Percentiles rank a stretch among this genome's conserved stretches.
Evolutionary conservation across 2,329 filamentous ascomycete species (phyloP).

Genomic region (Aspergillus ochraceoroseus): DNA sequence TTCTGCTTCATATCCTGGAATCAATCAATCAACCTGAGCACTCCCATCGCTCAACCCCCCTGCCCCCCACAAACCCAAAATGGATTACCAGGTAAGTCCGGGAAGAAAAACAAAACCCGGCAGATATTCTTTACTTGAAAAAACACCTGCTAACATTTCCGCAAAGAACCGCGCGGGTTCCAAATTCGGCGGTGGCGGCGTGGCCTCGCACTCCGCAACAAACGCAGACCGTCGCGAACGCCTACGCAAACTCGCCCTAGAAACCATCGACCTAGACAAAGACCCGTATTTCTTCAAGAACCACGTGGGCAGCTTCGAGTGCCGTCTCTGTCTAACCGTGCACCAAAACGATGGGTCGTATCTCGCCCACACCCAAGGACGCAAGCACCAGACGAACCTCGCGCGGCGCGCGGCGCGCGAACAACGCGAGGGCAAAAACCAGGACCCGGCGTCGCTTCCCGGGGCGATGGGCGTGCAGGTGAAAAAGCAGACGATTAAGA

Average conservation of each 20-base stretch:
- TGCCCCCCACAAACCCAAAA: slow-evolving; percentile 22
- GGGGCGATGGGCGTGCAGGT: slow-evolving; percentile 72
- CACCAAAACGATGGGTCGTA: slow-evolving; percentile 99
- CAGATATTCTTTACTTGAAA: no score
- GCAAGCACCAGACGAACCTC: slow-evolving; percentile 98
- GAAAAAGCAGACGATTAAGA: slow-evolving; percentile 85
- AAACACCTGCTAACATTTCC: slow-evolving; percentile 19
- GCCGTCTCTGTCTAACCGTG: slow-evolving; percentile 90
- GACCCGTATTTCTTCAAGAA: slow-evolving; percentile 99
- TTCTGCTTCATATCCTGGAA: slow-evolving; percentile 14
- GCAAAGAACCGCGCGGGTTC: slow-evolving; percentile 83
- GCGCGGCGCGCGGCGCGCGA: slow-evolving; percentile 93
- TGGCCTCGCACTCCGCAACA: slow-evolving; percentile 85
- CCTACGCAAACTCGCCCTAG: slow-evolving; percentile 93
- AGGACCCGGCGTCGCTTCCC: slow-evolving; percentile 61
- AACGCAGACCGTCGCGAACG: slow-evolving; percentile 97
- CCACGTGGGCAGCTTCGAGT: slow-evolving; percentile 97
- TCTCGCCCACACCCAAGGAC: slow-evolving; percentile 94
- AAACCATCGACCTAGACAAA: slow-evolving; percentile 98
- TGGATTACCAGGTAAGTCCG: slow-evolving; percentile 51
- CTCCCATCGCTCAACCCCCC: slow-evolving; percentile 5
- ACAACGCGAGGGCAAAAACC: slow-evolving; percentile 73
- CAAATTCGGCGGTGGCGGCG: slow-evolving; percentile 95
- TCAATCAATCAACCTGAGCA: slow-evolving; percentile 14
- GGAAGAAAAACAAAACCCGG: no score